phyloP scores from a whole-genome alignment of 1,284 basidiomycete species.

The Fomes fomentarius region DNA sequence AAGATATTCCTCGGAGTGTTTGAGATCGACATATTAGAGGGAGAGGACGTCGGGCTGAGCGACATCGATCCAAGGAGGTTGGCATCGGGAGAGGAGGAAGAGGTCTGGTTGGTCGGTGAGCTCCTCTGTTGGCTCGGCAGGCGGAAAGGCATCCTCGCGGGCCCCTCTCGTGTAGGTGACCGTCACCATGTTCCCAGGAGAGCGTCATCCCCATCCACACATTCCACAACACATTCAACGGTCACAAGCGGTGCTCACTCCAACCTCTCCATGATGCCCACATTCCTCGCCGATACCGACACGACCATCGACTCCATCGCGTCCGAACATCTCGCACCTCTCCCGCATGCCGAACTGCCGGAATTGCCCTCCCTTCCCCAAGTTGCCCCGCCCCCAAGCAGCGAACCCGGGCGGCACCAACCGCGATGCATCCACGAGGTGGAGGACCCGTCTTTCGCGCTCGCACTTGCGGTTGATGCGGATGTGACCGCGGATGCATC shows the following conservation, averaged over 20 bases:
- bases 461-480: conserved; percentile 6
- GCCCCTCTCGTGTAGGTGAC: conserved; percentile 9
- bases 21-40: conserved; percentile 63
- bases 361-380: conserved; percentile 18
- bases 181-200: conserved; percentile 9
- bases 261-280: conserved; percentile 35
- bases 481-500: conserved; percentile 2
- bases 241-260: conserved; percentile 37
- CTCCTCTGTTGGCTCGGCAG: conserved; percentile 68
- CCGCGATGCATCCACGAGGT: conserved; percentile 55
- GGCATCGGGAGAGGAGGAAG: conserved; percentile 62
- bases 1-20: conserved; percentile 80
- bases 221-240: conserved; percentile 42
- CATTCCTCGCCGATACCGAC: conserved; percentile 31
- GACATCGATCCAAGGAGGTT: conserved; percentile 64
- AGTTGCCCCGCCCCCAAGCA: neutral
- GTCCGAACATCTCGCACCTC: conserved; percentile 29
- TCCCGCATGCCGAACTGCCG: conserved; percentile 18
- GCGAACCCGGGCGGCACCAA: conserved; percentile 11
- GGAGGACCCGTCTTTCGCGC: conserved; percentile 43
- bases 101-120: conserved; percentile 63
- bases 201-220: conserved; percentile 37
- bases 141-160: conserved; percentile 42
- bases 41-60: conserved; percentile 59
- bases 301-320: conserved; percentile 41